Evolutionary conservation across 2,329 filamentous ascomycete species (phyloP).

Genomic region (Beauveria brongniartii): DNA sequence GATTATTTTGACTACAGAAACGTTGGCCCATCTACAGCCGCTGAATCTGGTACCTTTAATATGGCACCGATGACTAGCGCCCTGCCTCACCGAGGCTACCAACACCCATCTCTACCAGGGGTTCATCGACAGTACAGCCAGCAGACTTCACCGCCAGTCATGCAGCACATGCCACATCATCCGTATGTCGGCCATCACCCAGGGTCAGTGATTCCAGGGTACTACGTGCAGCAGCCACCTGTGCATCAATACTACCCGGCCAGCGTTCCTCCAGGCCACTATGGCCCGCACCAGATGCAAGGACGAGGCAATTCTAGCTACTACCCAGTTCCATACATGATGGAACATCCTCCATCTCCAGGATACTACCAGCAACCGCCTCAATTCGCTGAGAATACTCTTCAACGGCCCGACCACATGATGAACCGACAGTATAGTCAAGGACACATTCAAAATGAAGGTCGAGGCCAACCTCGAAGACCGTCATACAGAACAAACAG

Average conservation of each 20-base stretch:
- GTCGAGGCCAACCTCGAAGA: background rate
- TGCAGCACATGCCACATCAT: constrained; percentile 25
- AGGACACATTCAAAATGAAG: background rate
- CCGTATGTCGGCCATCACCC: constrained; percentile 24
- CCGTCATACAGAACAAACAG: background rate
- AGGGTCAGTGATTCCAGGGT: constrained; percentile 28
- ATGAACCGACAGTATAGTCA: constrained; percentile 1
- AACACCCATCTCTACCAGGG: constrained; percentile 25
- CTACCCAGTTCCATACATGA: constrained; percentile 21
- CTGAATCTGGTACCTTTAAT: constrained; percentile 26
- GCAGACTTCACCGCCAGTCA: constrained; percentile 22
- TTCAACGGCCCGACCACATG: constrained; percentile 9
- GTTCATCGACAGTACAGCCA: constrained; percentile 21
- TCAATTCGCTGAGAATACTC: constrained; percentile 24
- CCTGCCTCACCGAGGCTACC: constrained; percentile 25
- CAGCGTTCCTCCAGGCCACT: constrained; percentile 23
- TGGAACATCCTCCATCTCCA: constrained; percentile 28
- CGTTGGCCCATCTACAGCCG: constrained; percentile 10
- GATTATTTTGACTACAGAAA: constrained; percentile 29
- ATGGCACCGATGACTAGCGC: constrained; percentile 32
- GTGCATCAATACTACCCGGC: constrained; percentile 30
- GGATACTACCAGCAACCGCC: constrained; percentile 31
- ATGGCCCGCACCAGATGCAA: constrained; percentile 25
- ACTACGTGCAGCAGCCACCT: constrained; percentile 33
- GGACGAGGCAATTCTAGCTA: constrained; percentile 26